Percentiles rank a stretch among this genome's conserved stretches.
phyloP scores from a whole-genome alignment of 2,329 filamentous ascomycete species.

The Alternaria solani region DNA sequence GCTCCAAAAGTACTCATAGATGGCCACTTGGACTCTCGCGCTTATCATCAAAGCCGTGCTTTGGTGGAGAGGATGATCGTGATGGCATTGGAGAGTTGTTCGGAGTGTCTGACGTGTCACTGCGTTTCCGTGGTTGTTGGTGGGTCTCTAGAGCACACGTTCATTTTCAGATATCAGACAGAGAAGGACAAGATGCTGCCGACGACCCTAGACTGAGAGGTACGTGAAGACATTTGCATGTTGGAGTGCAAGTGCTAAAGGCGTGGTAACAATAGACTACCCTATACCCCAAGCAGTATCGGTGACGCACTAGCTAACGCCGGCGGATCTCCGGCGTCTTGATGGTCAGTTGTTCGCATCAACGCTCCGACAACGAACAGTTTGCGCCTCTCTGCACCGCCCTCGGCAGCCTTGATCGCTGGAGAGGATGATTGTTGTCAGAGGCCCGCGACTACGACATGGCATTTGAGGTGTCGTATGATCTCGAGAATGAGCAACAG shows the following conservation, averaged over 20 bases:
- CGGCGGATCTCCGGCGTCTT: slow-evolving; percentile 32
- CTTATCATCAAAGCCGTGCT: background rate
- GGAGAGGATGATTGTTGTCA: slow-evolving; percentile 49
- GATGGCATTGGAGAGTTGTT: background rate
- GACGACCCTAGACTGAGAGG: background rate
- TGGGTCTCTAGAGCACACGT: background rate
- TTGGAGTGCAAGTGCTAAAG: background rate
- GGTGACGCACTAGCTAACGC: slow-evolving; percentile 35
- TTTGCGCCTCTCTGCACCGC: slow-evolving; percentile 29
- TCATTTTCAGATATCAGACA: background rate
- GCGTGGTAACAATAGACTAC: slow-evolving; percentile 3
- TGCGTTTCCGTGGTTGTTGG: slow-evolving; percentile 5
- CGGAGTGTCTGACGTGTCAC: background rate
- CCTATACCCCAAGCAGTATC: slow-evolving; percentile 21
- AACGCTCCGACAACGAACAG: slow-evolving; percentile 30
- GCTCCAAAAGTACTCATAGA: background rate
- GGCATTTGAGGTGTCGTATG: slow-evolving; percentile 73
- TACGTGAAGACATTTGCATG: background rate
- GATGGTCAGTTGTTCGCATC: slow-evolving; percentile 26
- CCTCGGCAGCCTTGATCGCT: slow-evolving; percentile 30
- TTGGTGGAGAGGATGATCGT: background rate
- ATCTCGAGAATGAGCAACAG: slow-evolving; percentile 80
- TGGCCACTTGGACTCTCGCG: background rate
- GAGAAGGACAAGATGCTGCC: background rate
- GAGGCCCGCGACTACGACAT: slow-evolving; percentile 56